Base-by-base conservation (phyloP, 345 rosid genomes). In the Eucalyptus melliodora region DNA sequence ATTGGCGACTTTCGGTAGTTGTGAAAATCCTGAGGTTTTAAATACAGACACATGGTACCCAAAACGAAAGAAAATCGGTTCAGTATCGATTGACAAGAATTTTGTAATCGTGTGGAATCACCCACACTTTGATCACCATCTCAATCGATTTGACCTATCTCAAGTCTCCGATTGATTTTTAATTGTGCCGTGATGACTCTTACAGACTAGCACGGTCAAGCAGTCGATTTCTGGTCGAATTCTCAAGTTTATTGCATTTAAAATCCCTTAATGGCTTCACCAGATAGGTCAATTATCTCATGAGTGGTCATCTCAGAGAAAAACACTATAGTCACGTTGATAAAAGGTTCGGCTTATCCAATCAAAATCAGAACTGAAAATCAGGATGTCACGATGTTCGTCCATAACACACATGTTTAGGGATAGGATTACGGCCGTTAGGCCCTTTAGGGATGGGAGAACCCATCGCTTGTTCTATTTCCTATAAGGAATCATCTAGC, bases 1-100 rank as follows among this genome's bases (percentile, higher is more conserved):
- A 50, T 50, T 50, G 3, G 51, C 1, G 1, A 50, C 51, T 50
- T 17, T 50, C 17, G 3, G 0, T 14, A 3, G 17, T 50, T 0
- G 0, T 50, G 7, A 50, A 50, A 50, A 50, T 50, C 3, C 17
- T 0, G 17, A 50, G 1, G 0, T 50, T 50, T 50, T 7, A 50
- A 50, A 50, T 50, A 50, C 1, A 0, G 1, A 50, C 7, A 50
- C 7, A 14, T 0, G 17, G 0, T 5, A 14, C 0, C 17, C 0
- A 50, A 50, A 50, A 50, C 3, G 17, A 50, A 50, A 14, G 7
- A 50, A 50, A 50, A 50, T 5, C 17, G 17, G 3, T 50, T 50
- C 6, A 5, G 0, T 14, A 50, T 50, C 51, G 1, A 50, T 50
- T 1, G 3, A 50, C 1, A 0, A 15, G 17, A 50, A 50, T 50